phyloP scores from a whole-genome alignment of 345 rosid species.

The Citrus glauca region DNA sequence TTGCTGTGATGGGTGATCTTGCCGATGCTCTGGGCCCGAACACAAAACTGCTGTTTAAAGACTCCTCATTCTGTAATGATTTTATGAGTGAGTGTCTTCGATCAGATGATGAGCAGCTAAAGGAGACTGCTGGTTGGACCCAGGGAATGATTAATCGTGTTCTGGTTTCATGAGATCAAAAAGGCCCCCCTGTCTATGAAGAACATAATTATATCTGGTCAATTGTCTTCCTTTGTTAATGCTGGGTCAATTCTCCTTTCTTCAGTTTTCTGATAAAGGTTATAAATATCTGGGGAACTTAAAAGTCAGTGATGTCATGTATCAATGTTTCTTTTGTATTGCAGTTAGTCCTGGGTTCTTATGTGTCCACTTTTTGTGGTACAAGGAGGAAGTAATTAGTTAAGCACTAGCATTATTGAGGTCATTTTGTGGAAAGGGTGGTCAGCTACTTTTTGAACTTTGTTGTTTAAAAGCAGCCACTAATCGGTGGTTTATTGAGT shows the following conservation, averaged over 20 bases:
- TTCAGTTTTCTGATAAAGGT: slow-evolving; percentile 18
- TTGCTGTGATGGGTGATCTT: slow-evolving; percentile 93
- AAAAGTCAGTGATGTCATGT: slow-evolving; percentile 1
- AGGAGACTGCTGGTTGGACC: slow-evolving; percentile 84
- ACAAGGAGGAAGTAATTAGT: slow-evolving; percentile 2
- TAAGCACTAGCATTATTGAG: slow-evolving; percentile 7
- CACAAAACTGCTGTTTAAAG: slow-evolving; percentile 59
- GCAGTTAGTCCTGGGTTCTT: slow-evolving; percentile 9
- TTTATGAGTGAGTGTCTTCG: slow-evolving; percentile 71
- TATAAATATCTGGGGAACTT: slow-evolving; percentile 10
- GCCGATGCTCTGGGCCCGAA: slow-evolving; percentile 83
- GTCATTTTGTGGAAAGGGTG: not conserved
- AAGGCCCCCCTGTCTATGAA: not conserved
- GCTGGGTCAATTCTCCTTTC: not conserved
- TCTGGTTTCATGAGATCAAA: slow-evolving; percentile 47
- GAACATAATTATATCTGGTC: not conserved
- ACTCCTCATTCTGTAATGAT: slow-evolving; percentile 51
- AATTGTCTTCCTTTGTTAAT: not conserved
- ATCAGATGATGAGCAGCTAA: slow-evolving; percentile 82
- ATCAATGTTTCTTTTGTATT: slow-evolving; percentile 14
- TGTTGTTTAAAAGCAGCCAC: slow-evolving; percentile 30
- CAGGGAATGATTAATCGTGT: slow-evolving; percentile 84
- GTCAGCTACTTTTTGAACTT: slow-evolving; percentile 11
- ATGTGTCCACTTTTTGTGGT: slow-evolving; percentile 7
- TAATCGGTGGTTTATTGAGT: slow-evolving; percentile 33